Evolutionary conservation across 2,329 filamentous ascomycete genomes (phyloP), one percentile per base, ranked within the genome.

Genomic region (Phoma sp.): DNA sequence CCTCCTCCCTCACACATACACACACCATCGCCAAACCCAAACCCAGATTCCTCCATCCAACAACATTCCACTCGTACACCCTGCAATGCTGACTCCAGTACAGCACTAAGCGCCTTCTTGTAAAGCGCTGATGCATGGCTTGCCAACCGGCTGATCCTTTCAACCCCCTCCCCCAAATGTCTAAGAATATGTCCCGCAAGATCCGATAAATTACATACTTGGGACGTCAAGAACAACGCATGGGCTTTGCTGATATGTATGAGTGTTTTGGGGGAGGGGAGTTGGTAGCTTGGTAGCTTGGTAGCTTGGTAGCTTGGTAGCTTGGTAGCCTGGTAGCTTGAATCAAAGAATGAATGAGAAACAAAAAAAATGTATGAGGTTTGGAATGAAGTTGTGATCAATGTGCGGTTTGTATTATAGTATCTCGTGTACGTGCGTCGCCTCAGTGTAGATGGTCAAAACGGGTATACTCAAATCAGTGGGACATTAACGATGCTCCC

Each of bases 71-170:
- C 18, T 18, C 18, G 1, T 18, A 29, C 27, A 2, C 27, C 9
- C 9, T 4, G 32, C 13, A 13, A 33, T 5, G 13, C 51, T 54
- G 13, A 54, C 8, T 4, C 3, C 1, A 11, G 9, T 3, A 24
- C 14, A 60, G 58, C 58, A 60, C 58, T 60, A 58, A 60, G 39
- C 44, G 32, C n/a, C 11, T 18, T 22, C 6, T n/a, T n/a, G n/a
- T n/a, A n/a, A n/a, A n/a, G n/a, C 30, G 24, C 33, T 53, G 47
- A 53, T 2, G 11, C 44, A 9, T 42, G 14, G 23, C 27, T 23
- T 25, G 24, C 11, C 23, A 29, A 29, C 6, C 27, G n/a, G n/a
- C n/a, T n/a, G n/a, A n/a, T n/a, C n/a, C n/a, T n/a, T n/a, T n/a
- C n/a, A 29, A 29, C 6, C 27, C 1, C 27, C 27, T 7, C 27